Evolutionary conservation across 129 eudicot species (phyloP).

Genomic region (Pseudognaphalium luteoalbum): DNA sequence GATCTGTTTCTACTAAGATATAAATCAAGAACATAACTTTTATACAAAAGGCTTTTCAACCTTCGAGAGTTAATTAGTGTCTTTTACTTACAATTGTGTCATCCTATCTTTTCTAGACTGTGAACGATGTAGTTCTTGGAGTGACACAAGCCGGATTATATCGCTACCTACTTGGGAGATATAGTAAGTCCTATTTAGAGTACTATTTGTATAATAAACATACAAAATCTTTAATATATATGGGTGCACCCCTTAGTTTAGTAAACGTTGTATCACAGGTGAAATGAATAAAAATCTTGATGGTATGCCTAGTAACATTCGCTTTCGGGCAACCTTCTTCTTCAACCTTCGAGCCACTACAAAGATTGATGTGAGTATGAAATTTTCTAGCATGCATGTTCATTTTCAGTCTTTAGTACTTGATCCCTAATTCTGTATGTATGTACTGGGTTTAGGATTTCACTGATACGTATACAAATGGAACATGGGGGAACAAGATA

Average conservation of each 20-base stretch:
- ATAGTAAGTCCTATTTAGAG: slow-evolving; percentile 19
- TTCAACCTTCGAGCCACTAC: slow-evolving; percentile 37
- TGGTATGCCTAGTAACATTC: slow-evolving; percentile 22
- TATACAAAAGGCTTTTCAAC: background rate
- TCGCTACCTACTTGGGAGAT: slow-evolving; percentile 34
- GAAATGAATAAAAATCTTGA: background rate
- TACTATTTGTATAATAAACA: background rate
- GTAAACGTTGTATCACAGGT: slow-evolving; percentile 13
- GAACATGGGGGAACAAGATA: slow-evolving; percentile 39
- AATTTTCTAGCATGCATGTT: background rate
- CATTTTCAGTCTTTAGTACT: background rate
- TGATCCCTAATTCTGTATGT: background rate
- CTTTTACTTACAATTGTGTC: background rate
- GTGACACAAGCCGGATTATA: slow-evolving; percentile 41
- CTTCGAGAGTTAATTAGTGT: background rate
- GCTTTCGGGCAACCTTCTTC: slow-evolving; percentile 36
- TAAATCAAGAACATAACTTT: background rate
- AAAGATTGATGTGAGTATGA: slow-evolving; percentile 30
- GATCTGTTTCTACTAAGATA: background rate
- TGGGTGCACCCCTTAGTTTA: background rate
- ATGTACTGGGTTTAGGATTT: slow-evolving; percentile 9
- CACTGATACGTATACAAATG: slow-evolving; percentile 17
- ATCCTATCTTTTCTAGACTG: slow-evolving; percentile 19
- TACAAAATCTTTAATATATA: background rate
- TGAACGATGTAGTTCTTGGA: slow-evolving; percentile 46